A percentile compares a stretch with the other conserved stretches of the same genome.
These are phyloP conservation scores for Zasmidium citrigriseum DNA, from an alignment of 2,329 filamentous ascomycete species.

Conservation along the genomic window DNA sequence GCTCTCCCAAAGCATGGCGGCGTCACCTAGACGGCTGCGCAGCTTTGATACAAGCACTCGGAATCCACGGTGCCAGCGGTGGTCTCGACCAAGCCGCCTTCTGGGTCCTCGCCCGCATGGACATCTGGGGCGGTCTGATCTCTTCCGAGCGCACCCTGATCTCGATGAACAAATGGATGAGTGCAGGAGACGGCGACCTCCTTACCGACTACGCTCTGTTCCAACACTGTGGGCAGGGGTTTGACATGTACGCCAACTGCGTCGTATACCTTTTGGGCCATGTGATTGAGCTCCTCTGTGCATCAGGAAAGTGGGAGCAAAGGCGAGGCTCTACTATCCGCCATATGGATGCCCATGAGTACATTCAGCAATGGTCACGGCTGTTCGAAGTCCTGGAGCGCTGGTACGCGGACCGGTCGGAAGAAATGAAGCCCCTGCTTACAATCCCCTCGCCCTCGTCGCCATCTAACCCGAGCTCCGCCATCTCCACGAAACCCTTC, in stretches of 20 bases:
- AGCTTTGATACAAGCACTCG: slow-evolving; percentile 53
- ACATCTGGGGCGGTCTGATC: slow-evolving; percentile 58
- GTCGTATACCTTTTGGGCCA: slow-evolving; percentile 59
- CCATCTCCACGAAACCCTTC: slow-evolving; percentile 30
- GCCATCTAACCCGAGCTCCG: no score
- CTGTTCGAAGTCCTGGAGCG: slow-evolving; percentile 37
- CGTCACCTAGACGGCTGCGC: slow-evolving; percentile 60
- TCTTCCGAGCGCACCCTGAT: slow-evolving; percentile 54
- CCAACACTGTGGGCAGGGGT: slow-evolving; percentile 37
- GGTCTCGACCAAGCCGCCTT: slow-evolving; percentile 57
- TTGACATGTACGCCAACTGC: slow-evolving; percentile 62
- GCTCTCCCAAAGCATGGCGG: slow-evolving; percentile 53
- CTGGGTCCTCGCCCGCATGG: slow-evolving; percentile 62
- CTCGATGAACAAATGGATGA: slow-evolving; percentile 52
- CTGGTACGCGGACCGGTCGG: slow-evolving; percentile 36
- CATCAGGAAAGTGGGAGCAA: slow-evolving; percentile 33
- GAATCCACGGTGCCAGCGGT: slow-evolving; percentile 53
- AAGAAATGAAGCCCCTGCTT: slow-evolving; percentile 37
- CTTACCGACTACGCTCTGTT: slow-evolving; percentile 40
- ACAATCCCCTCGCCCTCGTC: slow-evolving; percentile 27
- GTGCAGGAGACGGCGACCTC: slow-evolving; percentile 36
- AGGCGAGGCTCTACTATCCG: slow-evolving; percentile 17
- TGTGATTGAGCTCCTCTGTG: slow-evolving; percentile 38
- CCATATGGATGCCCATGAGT: slow-evolving; percentile 30
- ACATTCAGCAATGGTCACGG: slow-evolving; percentile 33